Base-by-base conservation (phyloP, 768 basidiomycete genomes). In the Trametes cingulata region DNA sequence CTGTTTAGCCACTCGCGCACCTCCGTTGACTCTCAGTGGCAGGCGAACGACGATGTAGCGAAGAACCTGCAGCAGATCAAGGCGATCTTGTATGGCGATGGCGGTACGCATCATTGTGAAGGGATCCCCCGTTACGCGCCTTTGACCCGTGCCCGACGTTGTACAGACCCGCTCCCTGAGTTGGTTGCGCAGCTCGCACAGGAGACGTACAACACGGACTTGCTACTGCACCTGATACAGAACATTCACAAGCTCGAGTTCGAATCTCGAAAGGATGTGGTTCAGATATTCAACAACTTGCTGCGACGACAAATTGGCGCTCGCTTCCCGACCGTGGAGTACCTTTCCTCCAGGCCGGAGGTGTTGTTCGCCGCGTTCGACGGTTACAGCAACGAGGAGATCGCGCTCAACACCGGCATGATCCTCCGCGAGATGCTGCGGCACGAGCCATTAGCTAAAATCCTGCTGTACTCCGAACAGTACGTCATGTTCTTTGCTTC, bases 401-500 rank as follows among this genome's bases (percentile, higher is more conserved):
- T 98, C 55, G 95, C 95, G 9, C 82, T 99, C 59, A 99, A 99
- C 68, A 98, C 96, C 0, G 96, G 97, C 9, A 96, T 97, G 94
- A 91, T 98, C 58, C 78, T 99, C 50, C 91, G 93, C 69, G 97
- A 98, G 77, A 98, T 98, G 91, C 76, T 99, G 65, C 82, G 90
- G 64, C 92, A 97, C 71, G 97, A 99, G 71, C 86, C 90, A 50
- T 76, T 99, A 22, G 88, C 88, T 43, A 93, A 95, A 80, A 86
- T 95, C 53, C 74, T 98, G 53, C 82, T 99, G 42, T 85, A 96
- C 70, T 95, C 94, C 13, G 95, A 98, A 63, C 86, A 96, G 96
- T 96, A 72, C 73, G 93, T 80, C 8, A 47, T 49, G 15, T 14
- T 10, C 25, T 24, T 8, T 51, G 25, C 20, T 14, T 22, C 25